A percentile compares a stretch with the other conserved stretches of the same genome.
Evolutionary conservation across 139 green algal genomes (phyloP).

Genomic region (Chlamydomonas sp.): DNA sequence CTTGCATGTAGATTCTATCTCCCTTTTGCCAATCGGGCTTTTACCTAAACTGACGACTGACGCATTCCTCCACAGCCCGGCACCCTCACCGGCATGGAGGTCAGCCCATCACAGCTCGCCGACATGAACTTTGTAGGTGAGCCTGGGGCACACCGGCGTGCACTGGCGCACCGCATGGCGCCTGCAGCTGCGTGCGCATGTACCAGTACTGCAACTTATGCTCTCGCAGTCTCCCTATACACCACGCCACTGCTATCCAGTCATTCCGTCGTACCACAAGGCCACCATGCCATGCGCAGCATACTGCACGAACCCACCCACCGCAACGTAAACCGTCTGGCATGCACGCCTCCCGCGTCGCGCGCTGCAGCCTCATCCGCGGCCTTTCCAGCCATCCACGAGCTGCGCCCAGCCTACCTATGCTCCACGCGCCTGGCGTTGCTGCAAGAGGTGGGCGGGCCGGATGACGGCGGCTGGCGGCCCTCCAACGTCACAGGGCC

Average conservation of each 20-base stretch:
- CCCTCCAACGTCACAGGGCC: neutral
- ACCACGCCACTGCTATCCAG: neutral
- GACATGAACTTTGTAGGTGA: constrained; percentile 43
- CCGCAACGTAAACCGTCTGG: too few species aligned
- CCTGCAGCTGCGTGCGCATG: neutral
- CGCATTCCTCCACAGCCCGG: neutral
- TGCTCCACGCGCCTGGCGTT: neutral
- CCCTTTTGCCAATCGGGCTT: neutral
- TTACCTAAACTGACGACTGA: too few species aligned
- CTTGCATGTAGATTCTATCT: neutral
- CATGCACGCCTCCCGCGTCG: neutral
- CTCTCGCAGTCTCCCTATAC: neutral
- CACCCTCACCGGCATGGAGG: neutral
- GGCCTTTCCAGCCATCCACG: neutral
- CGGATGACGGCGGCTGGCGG: constrained; percentile 13
- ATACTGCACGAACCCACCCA: too few species aligned
- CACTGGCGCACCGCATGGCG: too few species aligned
- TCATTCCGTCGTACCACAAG: neutral
- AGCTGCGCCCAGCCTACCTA: neutral
- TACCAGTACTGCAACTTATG: neutral
- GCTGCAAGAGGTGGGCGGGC: neutral
- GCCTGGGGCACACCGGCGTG: neutral
- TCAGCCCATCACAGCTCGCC: neutral
- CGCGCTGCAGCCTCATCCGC: neutral
- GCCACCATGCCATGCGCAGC: neutral